Conservation (phyloP, 1,284 basidiomycete species). For the Ganoderma sp. region DNA sequence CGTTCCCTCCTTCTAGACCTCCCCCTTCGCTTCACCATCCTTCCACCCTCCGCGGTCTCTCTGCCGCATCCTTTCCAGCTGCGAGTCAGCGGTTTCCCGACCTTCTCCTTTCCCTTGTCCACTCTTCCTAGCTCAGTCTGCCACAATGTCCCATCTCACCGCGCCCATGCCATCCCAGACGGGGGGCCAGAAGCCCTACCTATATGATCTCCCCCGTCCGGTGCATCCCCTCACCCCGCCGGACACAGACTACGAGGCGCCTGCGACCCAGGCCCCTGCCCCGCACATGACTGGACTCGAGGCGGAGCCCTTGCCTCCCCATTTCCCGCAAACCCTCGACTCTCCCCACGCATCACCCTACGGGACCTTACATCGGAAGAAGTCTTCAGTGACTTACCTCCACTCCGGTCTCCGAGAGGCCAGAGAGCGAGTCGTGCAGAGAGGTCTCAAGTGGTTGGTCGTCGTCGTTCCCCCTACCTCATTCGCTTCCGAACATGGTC, state of each 20-base stretch:
- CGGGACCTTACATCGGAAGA: constrained; percentile 44
- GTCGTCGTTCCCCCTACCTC: constrained; percentile 70
- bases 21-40: constrained; percentile 13
- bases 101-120: constrained; percentile 26
- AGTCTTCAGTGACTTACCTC: constrained; percentile 63
- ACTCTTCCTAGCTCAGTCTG: constrained; percentile 21
- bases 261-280: constrained; percentile 30
- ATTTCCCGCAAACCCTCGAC: constrained; percentile 21
- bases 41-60: constrained; percentile 12
- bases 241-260: constrained; percentile 55
- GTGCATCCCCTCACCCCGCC: constrained; percentile 56
- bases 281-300: constrained; percentile 36
- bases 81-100: constrained; percentile 33
- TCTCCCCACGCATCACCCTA: constrained; percentile 38
- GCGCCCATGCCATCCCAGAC: constrained; percentile 34
- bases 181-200: constrained; percentile 50
- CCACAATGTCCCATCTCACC: constrained; percentile 31
- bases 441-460: constrained; percentile 62
- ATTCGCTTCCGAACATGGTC: constrained; percentile 64
- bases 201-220: constrained; percentile 54
- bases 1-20: constrained; percentile 20
- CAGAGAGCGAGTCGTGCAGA: constrained; percentile 52
- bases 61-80: constrained; percentile 32
- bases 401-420: constrained; percentile 56
- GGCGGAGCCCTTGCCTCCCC: constrained; percentile 32